Evolutionary conservation across 2,329 filamentous ascomycete species (phyloP).

Genomic region (Paracoccidioides lutzii): DNA sequence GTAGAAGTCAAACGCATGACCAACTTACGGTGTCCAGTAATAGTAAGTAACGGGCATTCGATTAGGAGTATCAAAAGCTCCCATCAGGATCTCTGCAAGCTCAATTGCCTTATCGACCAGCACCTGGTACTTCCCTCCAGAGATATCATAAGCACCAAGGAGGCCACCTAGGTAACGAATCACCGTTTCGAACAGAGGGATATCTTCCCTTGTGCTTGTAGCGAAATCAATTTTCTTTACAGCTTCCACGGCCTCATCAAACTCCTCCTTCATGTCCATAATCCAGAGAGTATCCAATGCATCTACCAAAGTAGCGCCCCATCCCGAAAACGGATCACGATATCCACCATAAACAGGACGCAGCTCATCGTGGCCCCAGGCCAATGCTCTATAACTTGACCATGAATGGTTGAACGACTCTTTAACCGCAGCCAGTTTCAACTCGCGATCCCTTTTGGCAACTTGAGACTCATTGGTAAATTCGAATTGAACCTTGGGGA

Average conservation of each 20-base stretch:
- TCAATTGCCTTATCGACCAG: constrained; percentile 42
- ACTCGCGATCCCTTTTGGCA: constrained; percentile 26
- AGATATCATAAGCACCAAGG: constrained; percentile 42
- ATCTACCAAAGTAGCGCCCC: constrained; percentile 49
- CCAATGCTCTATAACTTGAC: constrained; percentile 47
- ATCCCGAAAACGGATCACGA: constrained; percentile 51
- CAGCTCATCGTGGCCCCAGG: constrained; percentile 53
- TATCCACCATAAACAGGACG: constrained; percentile 41
- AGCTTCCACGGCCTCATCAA: constrained; percentile 40
- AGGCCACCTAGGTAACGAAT: constrained; percentile 44
- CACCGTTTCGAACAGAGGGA: constrained; percentile 39
- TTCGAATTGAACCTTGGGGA: constrained; percentile 19
- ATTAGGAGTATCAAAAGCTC: constrained; percentile 26
- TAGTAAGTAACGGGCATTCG: constrained; percentile 32
- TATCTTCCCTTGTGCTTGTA: constrained; percentile 16
- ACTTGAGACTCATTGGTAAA: constrained; percentile 16
- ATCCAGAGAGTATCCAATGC: constrained; percentile 50
- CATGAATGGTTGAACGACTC: constrained; percentile 45
- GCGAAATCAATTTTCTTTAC: constrained; percentile 45
- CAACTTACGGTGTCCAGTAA: constrained; percentile 59
- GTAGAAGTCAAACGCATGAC: not conserved
- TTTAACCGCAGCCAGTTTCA: constrained; percentile 36
- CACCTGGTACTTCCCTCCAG: constrained; percentile 41
- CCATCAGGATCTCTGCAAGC: constrained; percentile 42
- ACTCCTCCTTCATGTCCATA: constrained; percentile 47